phyloP scores from a whole-genome alignment of 2,329 filamentous ascomycete genomes.

The Mycosphaerelloides madeirae region DNA sequence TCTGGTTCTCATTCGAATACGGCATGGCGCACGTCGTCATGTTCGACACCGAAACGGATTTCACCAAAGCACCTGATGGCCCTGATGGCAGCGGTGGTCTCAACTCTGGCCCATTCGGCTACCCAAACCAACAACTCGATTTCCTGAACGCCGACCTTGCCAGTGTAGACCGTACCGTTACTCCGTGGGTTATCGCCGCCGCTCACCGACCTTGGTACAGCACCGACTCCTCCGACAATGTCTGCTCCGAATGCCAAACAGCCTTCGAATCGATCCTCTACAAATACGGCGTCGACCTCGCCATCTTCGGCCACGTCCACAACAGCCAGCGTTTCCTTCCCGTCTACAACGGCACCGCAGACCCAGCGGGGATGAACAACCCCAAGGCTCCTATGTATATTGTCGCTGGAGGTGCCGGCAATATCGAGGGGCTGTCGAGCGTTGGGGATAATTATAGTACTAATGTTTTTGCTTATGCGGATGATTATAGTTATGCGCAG shows the following conservation, averaged over 20 bases:
- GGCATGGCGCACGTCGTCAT: slow-evolving; percentile 53
- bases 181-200: slow-evolving; percentile 50
- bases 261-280: slow-evolving; percentile 54
- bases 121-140: slow-evolving; percentile 46
- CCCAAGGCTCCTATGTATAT: slow-evolving; percentile 56
- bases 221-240: slow-evolving; percentile 27
- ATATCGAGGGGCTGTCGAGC: slow-evolving; percentile 49
- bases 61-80: slow-evolving; percentile 46
- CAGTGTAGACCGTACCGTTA: slow-evolving; percentile 52
- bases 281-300: slow-evolving; percentile 55
- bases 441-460: slow-evolving; percentile 42
- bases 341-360: slow-evolving; percentile 22
- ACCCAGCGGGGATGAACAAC: slow-evolving; percentile 43
- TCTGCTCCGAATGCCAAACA: slow-evolving; percentile 45
- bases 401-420: slow-evolving; percentile 53
- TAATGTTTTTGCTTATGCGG: slow-evolving; percentile 48
- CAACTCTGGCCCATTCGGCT: slow-evolving; percentile 49
- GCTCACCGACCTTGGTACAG: slow-evolving; percentile 42
- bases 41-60: slow-evolving; percentile 57
- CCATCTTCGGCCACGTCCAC: slow-evolving; percentile 55
- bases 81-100: slow-evolving; percentile 40
- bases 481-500: slow-evolving; percentile 51
- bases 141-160: slow-evolving; percentile 55
- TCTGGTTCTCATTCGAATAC: slow-evolving; percentile 59
- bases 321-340: slow-evolving; percentile 53